Percentiles rank a stretch among this genome's conserved stretches.
Evolutionary conservation across 257 asterid genomes (phyloP).

Genomic region (Primulina eburnea): DNA sequence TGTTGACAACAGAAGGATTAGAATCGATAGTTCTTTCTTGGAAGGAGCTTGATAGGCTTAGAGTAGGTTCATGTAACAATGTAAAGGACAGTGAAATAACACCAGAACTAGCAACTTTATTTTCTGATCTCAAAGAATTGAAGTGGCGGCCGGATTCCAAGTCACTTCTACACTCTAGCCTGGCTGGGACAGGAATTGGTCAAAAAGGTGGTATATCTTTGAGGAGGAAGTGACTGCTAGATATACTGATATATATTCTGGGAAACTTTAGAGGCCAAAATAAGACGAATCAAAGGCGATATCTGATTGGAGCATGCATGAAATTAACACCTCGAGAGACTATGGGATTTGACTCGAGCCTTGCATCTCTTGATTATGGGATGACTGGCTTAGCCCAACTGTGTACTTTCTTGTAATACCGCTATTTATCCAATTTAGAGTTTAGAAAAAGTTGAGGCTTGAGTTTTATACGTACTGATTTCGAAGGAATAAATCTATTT

Average conservation of each 20-base stretch:
- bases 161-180: constrained; percentile 61
- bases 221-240: constrained; percentile 47
- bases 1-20: constrained; percentile 77
- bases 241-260: constrained; percentile 7
- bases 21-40: constrained; percentile 75
- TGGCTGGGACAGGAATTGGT: constrained; percentile 83
- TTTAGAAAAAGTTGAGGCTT: background rate
- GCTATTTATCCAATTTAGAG: background rate
- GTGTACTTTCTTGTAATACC: background rate
- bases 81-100: constrained; percentile 80
- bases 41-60: constrained; percentile 73
- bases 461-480: background rate
- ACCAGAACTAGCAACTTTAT: constrained; percentile 69
- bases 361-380: background rate
- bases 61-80: constrained; percentile 77
- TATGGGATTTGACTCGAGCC: too few species aligned
- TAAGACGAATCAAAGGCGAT: constrained; percentile 4
- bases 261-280: constrained; percentile 7
- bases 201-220: constrained; percentile 77
- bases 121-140: constrained; percentile 77
- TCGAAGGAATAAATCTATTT: background rate
- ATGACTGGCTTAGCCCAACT: background rate
- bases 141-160: constrained; percentile 89
- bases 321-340: background rate
- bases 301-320: constrained; percentile 4